Percentiles rank a stretch among this genome's conserved stretches.
These are phyloP conservation scores for Suillus subaureus DNA, from an alignment of 768 basidiomycete species.

Conservation along the genomic window DNA sequence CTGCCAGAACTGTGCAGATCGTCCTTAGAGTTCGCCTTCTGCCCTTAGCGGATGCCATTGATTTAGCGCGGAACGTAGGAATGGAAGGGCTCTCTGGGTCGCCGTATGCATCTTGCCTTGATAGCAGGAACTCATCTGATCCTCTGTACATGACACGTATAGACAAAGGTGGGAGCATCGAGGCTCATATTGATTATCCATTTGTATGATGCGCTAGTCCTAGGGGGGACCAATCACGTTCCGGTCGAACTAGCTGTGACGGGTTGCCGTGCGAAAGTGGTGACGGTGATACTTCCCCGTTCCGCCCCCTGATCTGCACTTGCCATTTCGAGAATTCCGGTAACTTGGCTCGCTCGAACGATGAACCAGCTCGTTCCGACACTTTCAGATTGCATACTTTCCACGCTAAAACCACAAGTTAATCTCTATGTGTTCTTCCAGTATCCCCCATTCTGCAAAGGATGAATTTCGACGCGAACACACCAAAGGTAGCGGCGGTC, in stretches of 20 bases:
- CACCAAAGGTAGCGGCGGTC: slow-evolving; percentile 64
- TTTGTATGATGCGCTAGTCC: background rate
- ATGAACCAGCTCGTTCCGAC: background rate
- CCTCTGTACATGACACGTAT: slow-evolving; percentile 9
- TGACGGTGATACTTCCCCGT: slow-evolving; percentile 9
- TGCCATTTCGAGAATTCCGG: background rate
- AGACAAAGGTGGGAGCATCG: slow-evolving; percentile 6
- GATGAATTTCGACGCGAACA: slow-evolving; percentile 32
- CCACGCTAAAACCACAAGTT: slow-evolving; percentile 1
- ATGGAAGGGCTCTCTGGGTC: slow-evolving; percentile 12
- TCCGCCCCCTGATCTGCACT: background rate
- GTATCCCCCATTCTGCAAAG: slow-evolving; percentile 3
- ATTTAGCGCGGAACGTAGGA: slow-evolving; percentile 2
- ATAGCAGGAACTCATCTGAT: slow-evolving; percentile 10
- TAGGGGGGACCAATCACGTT: slow-evolving; percentile 1
- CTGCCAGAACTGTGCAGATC: slow-evolving; percentile 24
- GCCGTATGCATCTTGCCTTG: background rate
- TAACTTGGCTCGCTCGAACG: background rate
- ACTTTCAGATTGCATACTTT: background rate
- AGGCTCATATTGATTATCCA: background rate
- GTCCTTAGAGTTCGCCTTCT: background rate
- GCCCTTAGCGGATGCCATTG: background rate
- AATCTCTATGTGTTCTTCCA: background rate
- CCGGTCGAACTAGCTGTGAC: background rate
- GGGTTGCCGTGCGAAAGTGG: background rate